Evolutionary conservation across 2,329 filamentous ascomycete genomes (phyloP), one percentile per base, ranked within the genome.

Genomic region (Orbilia javanica): DNA sequence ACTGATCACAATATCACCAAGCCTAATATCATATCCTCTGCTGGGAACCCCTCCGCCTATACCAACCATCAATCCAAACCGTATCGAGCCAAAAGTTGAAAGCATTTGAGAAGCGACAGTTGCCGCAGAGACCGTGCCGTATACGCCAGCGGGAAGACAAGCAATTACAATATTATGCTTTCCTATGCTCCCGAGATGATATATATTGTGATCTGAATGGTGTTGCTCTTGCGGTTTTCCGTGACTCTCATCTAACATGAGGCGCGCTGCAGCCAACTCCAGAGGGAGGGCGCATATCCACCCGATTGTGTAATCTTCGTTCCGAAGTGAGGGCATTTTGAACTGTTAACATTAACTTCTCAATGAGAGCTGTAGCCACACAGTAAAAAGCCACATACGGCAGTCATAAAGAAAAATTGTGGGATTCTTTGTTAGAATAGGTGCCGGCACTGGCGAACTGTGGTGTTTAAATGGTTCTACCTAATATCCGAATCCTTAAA

Each of bases 1-100:
- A 27, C 70, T 67, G 13, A 75, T 55, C 0, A 75, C 71, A 27
- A 75, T 50, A 64, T 75, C 71, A 10, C 71, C 71, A 10, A 69
- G 27, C 15, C 71, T 64, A 25, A 75, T 57, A 42, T 75, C 71
- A 10, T n/a, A 25, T 13, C 3, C 4, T 6, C 42, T 39, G 39
- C 39, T 39, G 3, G 71, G 71, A 18, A 75, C 57, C 5, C 71
- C 64, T 20, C 71, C 71, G 13, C 71, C 71, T 22, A 75, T 57
- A 15, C 71, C 71, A 3, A 75, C 71, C 71, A 75, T 69, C 6
- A 75, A 36, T 25, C 44, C 42, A 22, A 55, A 68, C n/a, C 20
- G 31, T 55, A 75, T 44, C 0, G 53, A 63, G 4, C 34, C 53
- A 44, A 75, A 75, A 22, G 42, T 64, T 7, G 20, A 42, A 2